Conservation (phyloP, 169 alveolate species). For the Ichthyophthirius multifiliis region DNA sequence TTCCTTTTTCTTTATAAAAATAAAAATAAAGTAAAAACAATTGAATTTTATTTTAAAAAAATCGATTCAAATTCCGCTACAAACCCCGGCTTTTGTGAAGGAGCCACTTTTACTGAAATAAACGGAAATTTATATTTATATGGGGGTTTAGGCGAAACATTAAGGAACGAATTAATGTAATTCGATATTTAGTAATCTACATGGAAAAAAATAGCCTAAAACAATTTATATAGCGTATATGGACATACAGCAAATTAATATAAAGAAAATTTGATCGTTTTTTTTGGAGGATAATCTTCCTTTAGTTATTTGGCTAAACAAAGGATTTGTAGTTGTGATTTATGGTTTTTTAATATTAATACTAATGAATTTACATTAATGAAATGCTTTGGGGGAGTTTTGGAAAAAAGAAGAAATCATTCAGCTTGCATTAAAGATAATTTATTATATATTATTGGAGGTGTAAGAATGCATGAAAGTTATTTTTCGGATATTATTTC, state of each 20-base stretch:
- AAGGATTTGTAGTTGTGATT: neutral
- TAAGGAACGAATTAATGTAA: neutral
- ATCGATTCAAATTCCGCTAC: neutral
- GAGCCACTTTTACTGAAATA: neutral
- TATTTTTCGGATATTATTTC: neutral
- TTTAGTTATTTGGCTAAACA: neutral
- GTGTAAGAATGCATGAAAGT: neutral
- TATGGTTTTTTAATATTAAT: neutral
- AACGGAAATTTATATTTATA: neutral
- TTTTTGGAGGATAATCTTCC: neutral
- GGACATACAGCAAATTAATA: neutral
- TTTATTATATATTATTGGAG: neutral
- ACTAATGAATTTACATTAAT: neutral
- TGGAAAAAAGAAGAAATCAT: neutral
- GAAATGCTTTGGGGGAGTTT: neutral
- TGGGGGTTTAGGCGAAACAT: constrained; percentile 1
- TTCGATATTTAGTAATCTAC: neutral
- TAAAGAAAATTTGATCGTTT: neutral
- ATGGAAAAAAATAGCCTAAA: neutral
- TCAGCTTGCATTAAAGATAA: neutral
- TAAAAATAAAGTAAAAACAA: too few species aligned
- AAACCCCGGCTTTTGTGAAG: neutral
- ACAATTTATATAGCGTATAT: neutral
- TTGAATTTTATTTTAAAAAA: too few species aligned
- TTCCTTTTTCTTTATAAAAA: too few species aligned